Evolutionary conservation across 306 rosid genomes (phyloP), one percentile per base, ranked within the genome.

Genomic region (Purshia tridentata): DNA sequence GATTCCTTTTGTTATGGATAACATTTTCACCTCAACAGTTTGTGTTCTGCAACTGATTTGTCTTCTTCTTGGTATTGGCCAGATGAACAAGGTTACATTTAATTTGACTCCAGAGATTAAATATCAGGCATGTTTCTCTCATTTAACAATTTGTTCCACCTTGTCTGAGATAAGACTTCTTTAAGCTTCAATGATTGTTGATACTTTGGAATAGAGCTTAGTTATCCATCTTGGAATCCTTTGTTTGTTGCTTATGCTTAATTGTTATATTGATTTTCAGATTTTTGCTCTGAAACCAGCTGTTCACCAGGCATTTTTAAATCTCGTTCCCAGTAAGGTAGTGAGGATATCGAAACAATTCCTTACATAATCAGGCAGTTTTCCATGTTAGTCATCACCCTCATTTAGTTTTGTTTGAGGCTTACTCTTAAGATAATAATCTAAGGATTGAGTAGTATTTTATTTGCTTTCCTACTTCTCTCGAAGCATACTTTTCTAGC

Each of bases 281-380:
- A 94, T 94, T 80, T 94, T 94, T 81, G 83, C 90, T 73, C 85
- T 91, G 74, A 94, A 94, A 83, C 99, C 97, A 78, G 97, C 99
- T 42, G 97, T 94, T 79, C 99, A 89, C 71, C 89, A 78, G 82
- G 97, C 97, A 59, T 94, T 88, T 85, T 87, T 89, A 82, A 84
- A 81, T 54, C 83, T 85, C 63, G 97, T 94, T 76, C 96, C 97
- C 52, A 87, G 67, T 58, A 94, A 91, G 96, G 99, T 94, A 89
- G 44, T 56, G 48, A 67, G 63, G 64, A 67, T 66, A 84, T 65
- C 51, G 76, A 29, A 61, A 49, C 41, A 46, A 42, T 45, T 80
- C 83, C 35, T 66, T 70, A 57, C 61, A 20, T 71, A 18, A 20
- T 40, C 57, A 20, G 41, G 44, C 46, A 73, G 11, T 50, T 56